Percentiles rank a stretch among this genome's conserved stretches.
Evolutionary conservation across 2,329 filamentous ascomycete genomes (phyloP).

Genomic region (Sordariomycetes sp.): DNA sequence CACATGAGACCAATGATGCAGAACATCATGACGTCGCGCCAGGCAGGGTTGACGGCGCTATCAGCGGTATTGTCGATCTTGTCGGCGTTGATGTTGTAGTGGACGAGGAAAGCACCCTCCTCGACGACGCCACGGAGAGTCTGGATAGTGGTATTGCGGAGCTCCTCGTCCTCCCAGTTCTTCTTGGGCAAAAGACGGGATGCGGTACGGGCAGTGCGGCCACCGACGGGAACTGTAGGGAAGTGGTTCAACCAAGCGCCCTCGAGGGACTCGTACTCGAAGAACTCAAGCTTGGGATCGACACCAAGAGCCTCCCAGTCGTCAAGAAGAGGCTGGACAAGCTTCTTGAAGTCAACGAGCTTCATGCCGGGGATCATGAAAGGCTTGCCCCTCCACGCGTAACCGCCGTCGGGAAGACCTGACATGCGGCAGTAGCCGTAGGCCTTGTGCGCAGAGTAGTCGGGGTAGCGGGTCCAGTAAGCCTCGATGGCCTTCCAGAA

Average conservation of each 20-base stretch:
- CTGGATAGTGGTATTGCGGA: constrained; percentile 10
- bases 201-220: constrained; percentile 14
- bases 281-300: constrained; percentile 19
- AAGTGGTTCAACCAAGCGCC: constrained; percentile 28
- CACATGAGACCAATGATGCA: constrained; percentile 16
- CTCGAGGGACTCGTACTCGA: constrained; percentile 24
- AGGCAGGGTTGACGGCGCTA: constrained; percentile 33
- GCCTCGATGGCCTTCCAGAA: constrained; percentile 21
- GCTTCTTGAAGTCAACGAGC: constrained; percentile 18
- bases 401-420: constrained; percentile 10
- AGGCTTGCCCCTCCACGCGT: constrained; percentile 18
- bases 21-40: constrained; percentile 30
- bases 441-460: constrained; percentile 15
- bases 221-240: constrained; percentile 15
- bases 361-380: constrained; percentile 25
- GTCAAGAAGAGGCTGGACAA: constrained; percentile 19
- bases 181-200: constrained; percentile 29
- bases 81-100: constrained; percentile 14
- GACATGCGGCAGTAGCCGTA: constrained; percentile 17
- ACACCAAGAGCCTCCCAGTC: constrained; percentile 17
- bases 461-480: constrained; percentile 20
- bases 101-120: constrained; percentile 13
- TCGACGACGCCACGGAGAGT: constrained; percentile 11
- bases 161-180: constrained; percentile 10
- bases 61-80: constrained; percentile 10